These are phyloP conservation scores for Hyphodiscus sp. DNA, from an alignment of 2,329 filamentous ascomycete genomes.

Conservation along the genomic window DNA sequence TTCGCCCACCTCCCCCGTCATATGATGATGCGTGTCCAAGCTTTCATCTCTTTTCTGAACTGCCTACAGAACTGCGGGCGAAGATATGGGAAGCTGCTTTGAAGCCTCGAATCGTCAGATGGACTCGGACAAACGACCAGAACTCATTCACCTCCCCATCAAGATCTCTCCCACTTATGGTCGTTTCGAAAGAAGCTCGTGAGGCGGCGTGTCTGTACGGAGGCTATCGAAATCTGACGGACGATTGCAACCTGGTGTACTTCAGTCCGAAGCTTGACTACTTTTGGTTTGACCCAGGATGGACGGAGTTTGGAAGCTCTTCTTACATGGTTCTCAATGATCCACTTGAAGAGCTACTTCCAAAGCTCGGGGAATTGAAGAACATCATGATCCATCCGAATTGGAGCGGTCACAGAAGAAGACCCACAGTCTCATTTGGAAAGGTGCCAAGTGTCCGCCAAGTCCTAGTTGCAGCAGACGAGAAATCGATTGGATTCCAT, in stretches of 20 bases:
- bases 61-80: slow-evolving; percentile 24
- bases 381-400: slow-evolving; percentile 23
- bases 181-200: slow-evolving; percentile 11
- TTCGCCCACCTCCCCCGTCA: not conserved
- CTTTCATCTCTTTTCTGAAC: slow-evolving; percentile 16
- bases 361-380: slow-evolving; percentile 5
- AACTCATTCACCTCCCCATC: slow-evolving; percentile 58
- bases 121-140: slow-evolving; percentile 59
- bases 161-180: slow-evolving; percentile 7
- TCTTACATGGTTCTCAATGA: slow-evolving; percentile 2
- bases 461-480: slow-evolving; percentile 18
- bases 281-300: slow-evolving; percentile 19
- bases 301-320: slow-evolving; percentile 5
- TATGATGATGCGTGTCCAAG: not conserved
- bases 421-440: slow-evolving; percentile 10
- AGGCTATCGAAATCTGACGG: slow-evolving; percentile 4
- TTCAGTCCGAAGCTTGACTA: slow-evolving; percentile 15
- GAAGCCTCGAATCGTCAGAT: slow-evolving; percentile 13
- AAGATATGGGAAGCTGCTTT: slow-evolving; percentile 21
- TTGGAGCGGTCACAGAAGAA: slow-evolving; percentile 12
- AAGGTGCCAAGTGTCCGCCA: slow-evolving; percentile 7
- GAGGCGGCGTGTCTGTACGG: slow-evolving; percentile 10
- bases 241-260: slow-evolving; percentile 1
- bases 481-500: slow-evolving; percentile 18
- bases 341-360: slow-evolving; percentile 12